A percentile compares a stretch with the other conserved stretches of the same genome.
These are phyloP conservation scores for Cladorrhinum samala DNA, from an alignment of 495 filamentous ascomycete genomes.

Conservation along the genomic window DNA sequence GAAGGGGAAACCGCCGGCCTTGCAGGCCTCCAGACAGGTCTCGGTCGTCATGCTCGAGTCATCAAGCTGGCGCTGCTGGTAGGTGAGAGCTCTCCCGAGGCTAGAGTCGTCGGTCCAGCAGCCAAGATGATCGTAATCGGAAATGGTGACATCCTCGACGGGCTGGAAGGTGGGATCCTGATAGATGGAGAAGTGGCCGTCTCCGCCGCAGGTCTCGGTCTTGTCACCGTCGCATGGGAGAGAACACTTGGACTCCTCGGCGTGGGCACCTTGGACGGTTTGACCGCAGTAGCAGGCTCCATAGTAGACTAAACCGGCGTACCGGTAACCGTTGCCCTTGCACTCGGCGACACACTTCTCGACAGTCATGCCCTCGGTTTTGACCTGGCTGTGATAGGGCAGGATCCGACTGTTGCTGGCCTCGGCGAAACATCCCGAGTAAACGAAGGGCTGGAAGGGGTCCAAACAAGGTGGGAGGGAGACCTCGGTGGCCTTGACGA, in stretches of 20 bases:
- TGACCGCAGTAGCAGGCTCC: constrained; percentile 49
- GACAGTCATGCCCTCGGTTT: constrained; percentile 41
- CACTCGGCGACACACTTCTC: constrained; percentile 47
- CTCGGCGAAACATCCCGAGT: constrained; percentile 48
- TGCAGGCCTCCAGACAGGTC: constrained; percentile 43
- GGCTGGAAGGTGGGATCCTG: constrained; percentile 48
- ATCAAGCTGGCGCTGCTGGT: constrained; percentile 36
- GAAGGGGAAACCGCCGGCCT: constrained; percentile 40
- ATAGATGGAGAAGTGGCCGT: constrained; percentile 42
- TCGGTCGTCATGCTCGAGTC: constrained; percentile 35
- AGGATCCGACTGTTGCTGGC: constrained; percentile 30
- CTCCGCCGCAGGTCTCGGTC: constrained; percentile 42
- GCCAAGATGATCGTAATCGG: constrained; percentile 46
- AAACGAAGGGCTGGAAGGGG: constrained; percentile 44
- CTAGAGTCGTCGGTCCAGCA: constrained; percentile 50
- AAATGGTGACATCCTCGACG: constrained; percentile 30
- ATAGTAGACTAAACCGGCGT: constrained; percentile 51
- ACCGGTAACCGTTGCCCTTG: constrained; percentile 51
- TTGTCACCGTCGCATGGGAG: constrained; percentile 43
- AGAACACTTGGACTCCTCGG: constrained; percentile 35
- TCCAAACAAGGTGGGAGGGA: constrained; percentile 35
- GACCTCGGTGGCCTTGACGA: constrained; percentile 32
- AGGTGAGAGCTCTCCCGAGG: constrained; percentile 44
- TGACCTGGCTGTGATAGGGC: constrained; percentile 31
- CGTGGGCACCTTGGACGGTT: constrained; percentile 31